These are phyloP conservation scores for Paraglomus brasilianum DNA, from an alignment of 192 early-diverging fungal genomes.

Conservation along the genomic window DNA sequence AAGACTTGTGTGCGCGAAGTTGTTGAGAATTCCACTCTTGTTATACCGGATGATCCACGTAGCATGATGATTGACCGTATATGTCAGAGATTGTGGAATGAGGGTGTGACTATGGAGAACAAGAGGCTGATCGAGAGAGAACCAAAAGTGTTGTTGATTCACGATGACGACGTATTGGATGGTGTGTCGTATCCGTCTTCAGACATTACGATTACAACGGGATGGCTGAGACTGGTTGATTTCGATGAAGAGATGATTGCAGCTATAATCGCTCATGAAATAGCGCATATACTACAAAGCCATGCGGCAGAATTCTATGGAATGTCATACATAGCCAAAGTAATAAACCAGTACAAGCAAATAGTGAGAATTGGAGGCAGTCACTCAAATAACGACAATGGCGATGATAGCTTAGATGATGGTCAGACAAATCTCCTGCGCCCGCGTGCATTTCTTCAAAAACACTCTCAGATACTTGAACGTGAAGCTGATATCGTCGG, in stretches of 20 bases:
- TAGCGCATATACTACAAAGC: constrained; percentile 57
- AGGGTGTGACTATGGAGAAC: background rate
- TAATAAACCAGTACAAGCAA: constrained; percentile 34
- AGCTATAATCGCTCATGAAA: constrained; percentile 54
- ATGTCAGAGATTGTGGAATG: background rate
- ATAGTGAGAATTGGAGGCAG: constrained; percentile 5
- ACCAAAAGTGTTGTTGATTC: constrained; percentile 4
- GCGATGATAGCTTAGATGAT: constrained; percentile 32
- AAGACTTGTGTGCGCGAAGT: constrained; percentile 20
- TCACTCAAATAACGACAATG: constrained; percentile 28
- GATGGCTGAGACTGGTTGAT: constrained; percentile 33
- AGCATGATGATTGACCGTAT: constrained; percentile 1
- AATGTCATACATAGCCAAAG: constrained; percentile 45
- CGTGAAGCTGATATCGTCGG: constrained; percentile 52
- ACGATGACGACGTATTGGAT: constrained; percentile 23
- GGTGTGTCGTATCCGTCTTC: constrained; percentile 23
- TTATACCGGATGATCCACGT: background rate
- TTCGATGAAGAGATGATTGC: constrained; percentile 50
- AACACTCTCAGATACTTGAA: constrained; percentile 42
- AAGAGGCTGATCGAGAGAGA: background rate
- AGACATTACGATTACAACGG: constrained; percentile 17
- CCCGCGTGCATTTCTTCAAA: constrained; percentile 36
- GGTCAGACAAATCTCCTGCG: constrained; percentile 33
- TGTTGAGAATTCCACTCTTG: background rate
- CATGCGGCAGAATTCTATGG: constrained; percentile 59